Conservation (phyloP, 306 rosid genomes). For the Vigna trinervia region DNA sequence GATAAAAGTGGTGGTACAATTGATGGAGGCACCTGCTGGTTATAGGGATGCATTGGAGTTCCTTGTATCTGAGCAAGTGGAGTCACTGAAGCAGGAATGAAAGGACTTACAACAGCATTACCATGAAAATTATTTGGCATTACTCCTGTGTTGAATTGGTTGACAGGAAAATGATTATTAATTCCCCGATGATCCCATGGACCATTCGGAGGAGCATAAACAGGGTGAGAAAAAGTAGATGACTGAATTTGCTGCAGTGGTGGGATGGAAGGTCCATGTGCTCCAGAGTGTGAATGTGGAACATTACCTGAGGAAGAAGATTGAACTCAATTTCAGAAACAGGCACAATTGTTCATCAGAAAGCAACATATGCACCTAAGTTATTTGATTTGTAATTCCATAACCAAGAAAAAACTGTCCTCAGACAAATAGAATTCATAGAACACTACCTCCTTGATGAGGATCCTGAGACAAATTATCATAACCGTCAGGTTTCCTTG, state of each 20-base stretch:
- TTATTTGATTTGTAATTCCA: constrained; percentile 39
- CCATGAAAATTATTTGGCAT: constrained; percentile 65
- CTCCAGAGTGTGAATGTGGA: constrained; percentile 57
- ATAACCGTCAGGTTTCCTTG: constrained; percentile 65
- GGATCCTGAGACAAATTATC: constrained; percentile 64
- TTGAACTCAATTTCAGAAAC: constrained; percentile 53
- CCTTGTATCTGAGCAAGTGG: constrained; percentile 85
- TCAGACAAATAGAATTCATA: constrained; percentile 15
- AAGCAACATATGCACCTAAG: constrained; percentile 46
- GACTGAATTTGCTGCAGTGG: constrained; percentile 80
- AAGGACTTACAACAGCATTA: constrained; percentile 69
- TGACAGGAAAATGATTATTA: constrained; percentile 67
- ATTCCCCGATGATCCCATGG: constrained; percentile 81
- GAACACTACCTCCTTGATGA: constrained; percentile 75
- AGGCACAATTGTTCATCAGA: constrained; percentile 50
- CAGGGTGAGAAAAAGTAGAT: constrained; percentile 67
- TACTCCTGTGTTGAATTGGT: constrained; percentile 61
- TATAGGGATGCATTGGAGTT: constrained; percentile 70
- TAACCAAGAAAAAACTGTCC: constrained; percentile 12
- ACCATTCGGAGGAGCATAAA: constrained; percentile 76
- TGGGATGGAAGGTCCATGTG: constrained; percentile 71
- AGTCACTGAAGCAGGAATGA: constrained; percentile 84
- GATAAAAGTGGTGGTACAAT: constrained; percentile 63
- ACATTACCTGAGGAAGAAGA: constrained; percentile 56
- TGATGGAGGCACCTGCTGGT: constrained; percentile 63